Base-by-base conservation (phyloP, 176 grass and related monocot species). In the Musa itinerans region DNA sequence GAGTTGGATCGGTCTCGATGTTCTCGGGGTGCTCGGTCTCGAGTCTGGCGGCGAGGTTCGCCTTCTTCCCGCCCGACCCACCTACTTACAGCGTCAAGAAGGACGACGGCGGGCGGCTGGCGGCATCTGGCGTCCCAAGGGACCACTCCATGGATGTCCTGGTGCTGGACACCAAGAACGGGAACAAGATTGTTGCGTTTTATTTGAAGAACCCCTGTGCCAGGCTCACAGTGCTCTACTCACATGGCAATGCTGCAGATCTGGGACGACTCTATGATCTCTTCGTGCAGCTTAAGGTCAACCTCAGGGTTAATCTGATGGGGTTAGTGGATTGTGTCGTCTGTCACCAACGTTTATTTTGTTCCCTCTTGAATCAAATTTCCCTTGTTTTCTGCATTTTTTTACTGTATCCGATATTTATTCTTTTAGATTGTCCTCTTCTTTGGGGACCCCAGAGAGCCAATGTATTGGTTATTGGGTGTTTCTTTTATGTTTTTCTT, bases 241-340 rank as follows among this genome's bases (percentile, higher is more conserved):
- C 96, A n/a, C 96, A 99, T 65, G 96, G 96, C 77, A 99, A 99
- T 76, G 96, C 96, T 26, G 91, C 96, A 63, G 96, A 99, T 85
- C 90, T 99, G 3, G 96, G 89, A 6, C 96, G 95, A 76, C 85
- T 99, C 76, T 99, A 99, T 77, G 96, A 99, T 61, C 96, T 99
- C 84, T 99, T 99, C 73, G 86, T 87, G 67, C 90, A 99, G 91
- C 96, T 99, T 84, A 99, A 93, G 82, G 84, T 94, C 84, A 91
- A 99, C 85, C 90, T 99, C 84, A 94, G 89, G 80, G 81, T 99
- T 76, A 99, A 99, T 84, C 83, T 99, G 76, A 89, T 99, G 70
- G 96, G 91, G 96, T 99, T 78, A 94, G 95, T 89, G 62, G 54
- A 50, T 23, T 16, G 63, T 53, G 81, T 81, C 76, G 81, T 81